These are phyloP conservation scores for Zoysia pacifica DNA, from an alignment of 176 grass and related monocot genomes.

Conservation along the genomic window DNA sequence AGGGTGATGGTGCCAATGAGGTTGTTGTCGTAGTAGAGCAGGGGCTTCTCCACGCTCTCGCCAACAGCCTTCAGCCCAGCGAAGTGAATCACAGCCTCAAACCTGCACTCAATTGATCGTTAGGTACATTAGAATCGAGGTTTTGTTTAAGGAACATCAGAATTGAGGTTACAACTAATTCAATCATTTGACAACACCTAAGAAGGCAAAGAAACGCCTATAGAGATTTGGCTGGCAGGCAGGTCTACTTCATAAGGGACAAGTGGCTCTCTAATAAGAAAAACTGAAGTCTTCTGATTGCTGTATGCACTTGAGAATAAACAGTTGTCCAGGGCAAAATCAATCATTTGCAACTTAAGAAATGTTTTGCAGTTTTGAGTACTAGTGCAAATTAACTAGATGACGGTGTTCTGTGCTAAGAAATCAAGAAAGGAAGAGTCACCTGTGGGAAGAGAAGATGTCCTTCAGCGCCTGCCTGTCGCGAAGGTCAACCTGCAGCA, in stretches of 20 bases:
- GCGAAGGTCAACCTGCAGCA: slow-evolving; percentile 83
- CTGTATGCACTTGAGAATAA: too few relatives aligned
- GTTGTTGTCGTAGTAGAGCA: slow-evolving; percentile 97
- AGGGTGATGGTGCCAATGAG: slow-evolving; percentile 80
- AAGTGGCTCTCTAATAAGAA: too few relatives aligned
- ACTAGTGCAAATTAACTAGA: too few relatives aligned
- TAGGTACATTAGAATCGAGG: too few relatives aligned
- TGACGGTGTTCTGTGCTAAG: background rate
- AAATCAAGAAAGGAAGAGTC: background rate
- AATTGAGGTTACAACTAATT: background rate
- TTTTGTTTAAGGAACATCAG: background rate
- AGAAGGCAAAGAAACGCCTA: background rate
- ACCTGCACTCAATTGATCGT: slow-evolving; percentile 42
- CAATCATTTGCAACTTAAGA: too few relatives aligned
- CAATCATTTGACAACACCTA: background rate
- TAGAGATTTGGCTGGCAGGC: background rate
- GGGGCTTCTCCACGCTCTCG: slow-evolving; percentile 89
- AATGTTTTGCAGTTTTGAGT: too few relatives aligned
- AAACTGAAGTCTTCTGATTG: too few relatives aligned
- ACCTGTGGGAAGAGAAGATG: slow-evolving; percentile 83
- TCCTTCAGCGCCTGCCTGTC: slow-evolving; percentile 61
- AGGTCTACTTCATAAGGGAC: too few relatives aligned
- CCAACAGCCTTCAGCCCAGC: slow-evolving; percentile 96
- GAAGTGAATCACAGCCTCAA: slow-evolving; percentile 97
- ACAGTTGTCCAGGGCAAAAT: too few relatives aligned